Evolutionary conservation across 2,329 filamentous ascomycete genomes (phyloP).

Genomic region (Blastomyces parvus): DNA sequence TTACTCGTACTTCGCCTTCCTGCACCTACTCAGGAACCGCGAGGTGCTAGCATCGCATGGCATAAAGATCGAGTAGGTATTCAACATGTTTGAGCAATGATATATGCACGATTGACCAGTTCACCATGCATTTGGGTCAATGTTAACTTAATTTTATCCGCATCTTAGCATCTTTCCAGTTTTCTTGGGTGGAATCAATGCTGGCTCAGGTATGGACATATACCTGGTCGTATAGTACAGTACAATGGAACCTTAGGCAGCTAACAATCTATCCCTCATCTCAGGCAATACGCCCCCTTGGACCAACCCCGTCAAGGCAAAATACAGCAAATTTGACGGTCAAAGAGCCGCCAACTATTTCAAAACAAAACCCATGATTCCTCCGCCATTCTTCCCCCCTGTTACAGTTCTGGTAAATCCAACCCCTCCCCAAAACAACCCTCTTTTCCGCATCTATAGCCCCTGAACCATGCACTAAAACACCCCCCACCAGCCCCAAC

Average conservation of each 20-base stretch:
- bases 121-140: neutral
- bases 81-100: neutral
- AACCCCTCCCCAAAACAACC: constrained; percentile 27
- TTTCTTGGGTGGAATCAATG: constrained; percentile 60
- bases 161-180: constrained; percentile 56
- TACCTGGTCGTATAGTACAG: neutral
- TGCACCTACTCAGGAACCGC: constrained; percentile 50
- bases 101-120: neutral
- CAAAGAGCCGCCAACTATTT: constrained; percentile 45
- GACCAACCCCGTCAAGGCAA: constrained; percentile 57
- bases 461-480: neutral
- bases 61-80: constrained; percentile 56
- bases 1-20: constrained; percentile 45
- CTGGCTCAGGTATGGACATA: constrained; percentile 43
- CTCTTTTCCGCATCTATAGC: constrained; percentile 32
- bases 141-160: neutral
- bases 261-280: constrained; percentile 7
- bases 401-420: constrained; percentile 40
- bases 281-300: constrained; percentile 67
- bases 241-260: neutral
- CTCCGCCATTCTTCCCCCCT: constrained; percentile 46
- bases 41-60: constrained; percentile 47
- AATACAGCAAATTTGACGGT: constrained; percentile 45
- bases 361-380: constrained; percentile 32
- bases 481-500: constrained; percentile 44